Base-by-base conservation (phyloP, 345 rosid genomes). In the Pelargonium nanum region DNA sequence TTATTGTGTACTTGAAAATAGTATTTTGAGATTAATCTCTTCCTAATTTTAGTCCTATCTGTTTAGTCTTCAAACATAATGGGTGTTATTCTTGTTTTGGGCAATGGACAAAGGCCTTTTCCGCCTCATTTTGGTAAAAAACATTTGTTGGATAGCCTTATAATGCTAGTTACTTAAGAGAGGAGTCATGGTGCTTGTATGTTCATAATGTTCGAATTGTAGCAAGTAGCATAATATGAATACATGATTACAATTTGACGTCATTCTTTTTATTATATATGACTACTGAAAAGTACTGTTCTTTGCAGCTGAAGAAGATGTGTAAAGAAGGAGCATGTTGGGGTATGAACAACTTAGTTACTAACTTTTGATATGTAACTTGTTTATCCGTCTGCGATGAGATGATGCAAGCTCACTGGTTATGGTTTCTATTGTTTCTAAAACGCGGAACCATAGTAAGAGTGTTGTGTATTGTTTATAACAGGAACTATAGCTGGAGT, bases 291-390 rank as follows among this genome's bases (percentile, higher is more conserved):
- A 19, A 52, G 22, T 52, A 20, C 0, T n/a, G 65, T 66, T 52
- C 20, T 64, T 79, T 69, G 48, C 85, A 85, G 95, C 67, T 87
- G 69, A 84, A 85, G 74, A 87, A 74, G 65, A 75, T 85, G 81
- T 87, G 95, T 66, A 77, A 77, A 75, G 90, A 80, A 76, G 95
- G 87, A 64, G 86, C 71, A 65, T 83, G 75, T 30, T 81, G 91
- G 89, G 89, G 95, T 85, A 74, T 68, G 81, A 65, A 24, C 28
- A 26, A 59, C 48, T 12, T 0, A 40, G 10, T 40, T 40, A 28
- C 32, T 28, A 0, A 40, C 15, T 40, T 40, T 40, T 6, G n/a
- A n/a, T 17, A 40, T 40, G 16, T 10, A 40, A 1, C 48, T 40
- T 10, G 48, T 28, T 28, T 28, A n/a, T n/a, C n/a, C n/a, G n/a